These are phyloP conservation scores for Zoysia matrella DNA, from an alignment of 202 grass and related monocot species.

Conservation along the genomic window DNA sequence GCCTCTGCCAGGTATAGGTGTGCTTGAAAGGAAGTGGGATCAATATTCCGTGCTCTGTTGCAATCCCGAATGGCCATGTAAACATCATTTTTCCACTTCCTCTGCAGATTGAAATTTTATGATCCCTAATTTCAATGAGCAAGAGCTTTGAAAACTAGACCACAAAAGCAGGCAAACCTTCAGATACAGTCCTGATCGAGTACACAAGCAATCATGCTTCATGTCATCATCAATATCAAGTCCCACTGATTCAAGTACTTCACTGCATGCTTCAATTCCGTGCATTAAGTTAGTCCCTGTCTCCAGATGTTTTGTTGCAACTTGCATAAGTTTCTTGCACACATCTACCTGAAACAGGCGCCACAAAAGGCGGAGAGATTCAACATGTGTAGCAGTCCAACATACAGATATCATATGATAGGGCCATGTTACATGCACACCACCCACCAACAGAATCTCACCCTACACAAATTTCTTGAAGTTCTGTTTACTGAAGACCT, in stretches of 20 bases:
- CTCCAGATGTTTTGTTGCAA: conserved; percentile 61
- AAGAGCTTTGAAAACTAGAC: conserved; percentile 33
- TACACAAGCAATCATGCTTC: conserved; percentile 79
- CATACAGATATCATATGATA: conserved; percentile 31
- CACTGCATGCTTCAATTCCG: conserved; percentile 89
- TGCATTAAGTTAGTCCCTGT: conserved; percentile 55
- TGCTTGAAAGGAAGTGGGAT: conserved; percentile 70
- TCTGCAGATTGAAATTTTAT: conserved; percentile 64
- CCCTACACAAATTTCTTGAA: conserved; percentile 64
- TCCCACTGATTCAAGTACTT: conserved; percentile 70
- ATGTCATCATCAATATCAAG: conserved; percentile 56
- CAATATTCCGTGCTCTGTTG: conserved; percentile 65
- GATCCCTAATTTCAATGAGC: neutral
- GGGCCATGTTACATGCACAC: neutral
- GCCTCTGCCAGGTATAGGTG: conserved; percentile 81
- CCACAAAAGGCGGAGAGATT: conserved; percentile 44
- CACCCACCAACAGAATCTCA: conserved; percentile 41
- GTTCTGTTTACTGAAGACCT: conserved; percentile 36
- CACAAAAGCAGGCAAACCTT: conserved; percentile 62
- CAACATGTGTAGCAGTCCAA: conserved; percentile 30
- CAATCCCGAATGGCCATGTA: conserved; percentile 95
- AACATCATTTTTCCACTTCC: conserved; percentile 97
- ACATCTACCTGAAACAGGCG: conserved; percentile 73
- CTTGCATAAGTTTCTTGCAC: conserved; percentile 74
- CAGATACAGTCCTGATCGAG: conserved; percentile 78